Percentiles rank a stretch among this genome's conserved stretches.
Evolutionary conservation across 768 basidiomycete species (phyloP).

Genomic region (Naganishia friedmannii): DNA sequence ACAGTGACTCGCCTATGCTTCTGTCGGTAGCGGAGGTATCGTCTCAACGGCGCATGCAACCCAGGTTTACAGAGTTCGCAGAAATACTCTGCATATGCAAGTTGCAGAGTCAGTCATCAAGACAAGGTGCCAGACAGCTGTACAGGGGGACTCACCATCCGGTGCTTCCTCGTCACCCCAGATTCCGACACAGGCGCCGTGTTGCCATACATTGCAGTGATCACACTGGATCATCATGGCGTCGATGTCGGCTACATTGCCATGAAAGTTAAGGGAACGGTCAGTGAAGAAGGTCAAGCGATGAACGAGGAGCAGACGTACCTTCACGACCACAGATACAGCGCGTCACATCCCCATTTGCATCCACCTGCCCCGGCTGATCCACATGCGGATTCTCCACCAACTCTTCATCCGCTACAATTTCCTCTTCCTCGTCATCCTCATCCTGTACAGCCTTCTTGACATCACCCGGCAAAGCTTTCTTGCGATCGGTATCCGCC

Average conservation of each 20-base stretch:
- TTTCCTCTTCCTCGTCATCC: slow-evolving; percentile 29
- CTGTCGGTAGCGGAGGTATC: slow-evolving; percentile 44
- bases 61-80: slow-evolving; percentile 92
- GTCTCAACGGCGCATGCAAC: slow-evolving; percentile 67
- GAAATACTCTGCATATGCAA: slow-evolving; percentile 67
- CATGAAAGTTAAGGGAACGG: not conserved
- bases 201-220: slow-evolving; percentile 96
- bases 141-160: slow-evolving; percentile 43
- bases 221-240: slow-evolving; percentile 99
- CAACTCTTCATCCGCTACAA: slow-evolving; percentile 23
- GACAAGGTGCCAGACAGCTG: not conserved
- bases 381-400: slow-evolving; percentile 26
- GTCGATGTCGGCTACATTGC: slow-evolving; percentile 58
- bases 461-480: too few species aligned
- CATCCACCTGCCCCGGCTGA: slow-evolving; percentile 31
- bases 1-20: slow-evolving; percentile 63
- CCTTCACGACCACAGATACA: slow-evolving; percentile 43
- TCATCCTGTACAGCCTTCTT: not conserved
- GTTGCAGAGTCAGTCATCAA: slow-evolving; percentile 56
- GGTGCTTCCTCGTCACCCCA: slow-evolving; percentile 56
- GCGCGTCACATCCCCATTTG: slow-evolving; percentile 42
- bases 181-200: slow-evolving; percentile 92
- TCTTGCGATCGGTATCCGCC: not conserved
- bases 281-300: slow-evolving; percentile 12
- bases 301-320: slow-evolving; percentile 32